Base-by-base conservation (phyloP, 805 yeast genomes). In the Saccharomycopsis fibuligera region DNA sequence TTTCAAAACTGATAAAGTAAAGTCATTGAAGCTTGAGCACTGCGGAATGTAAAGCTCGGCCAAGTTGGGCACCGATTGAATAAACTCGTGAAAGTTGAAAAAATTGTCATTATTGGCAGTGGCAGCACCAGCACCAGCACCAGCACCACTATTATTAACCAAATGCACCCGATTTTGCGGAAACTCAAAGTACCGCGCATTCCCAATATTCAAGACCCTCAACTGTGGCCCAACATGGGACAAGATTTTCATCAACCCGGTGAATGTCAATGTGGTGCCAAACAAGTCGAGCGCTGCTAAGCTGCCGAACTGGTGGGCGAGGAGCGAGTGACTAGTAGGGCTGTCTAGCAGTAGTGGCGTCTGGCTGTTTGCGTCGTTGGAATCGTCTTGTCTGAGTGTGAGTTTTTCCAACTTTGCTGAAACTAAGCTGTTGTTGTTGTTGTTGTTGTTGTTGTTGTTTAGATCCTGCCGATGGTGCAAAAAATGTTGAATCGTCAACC, bases 1-100 rank as follows among this genome's bases (percentile, higher is more conserved):
- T 29, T 37, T 47, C 12, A 47, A 22, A 30, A 17, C 14, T 39
- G 27, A 39, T 24, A 50, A 27, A 22, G 40, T 17, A 29, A 31
- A 43, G 23, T 47, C 48, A 35, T 40, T 31, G 21, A 47, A 39
- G n/a, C 35, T 27, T 22, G 25, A 3, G 2, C 38, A 24, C 10
- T 35, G 41, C 16, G 44, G 37, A 21, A 51, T 23, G 17, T 22
- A 30, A 2, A 51, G 25, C 3, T 24, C 25, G 12, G 23, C 17
- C n/a, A 51, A 33, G 33, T 44, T 44, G 30, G 49, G 49, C 19
- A 48, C 47, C 4, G 29, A 14, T 19, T 30, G n/a, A 25, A 47
- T 35, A 41, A 51, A 48, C 5, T 35, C 33, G 9, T 33, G 19
- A 41, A 50, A 44, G 12, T 47, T 39, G 21, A 49, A 49, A 12